phyloP scores from a whole-genome alignment of 2,329 filamentous ascomycete species.

The Aspergillus neotritici region DNA sequence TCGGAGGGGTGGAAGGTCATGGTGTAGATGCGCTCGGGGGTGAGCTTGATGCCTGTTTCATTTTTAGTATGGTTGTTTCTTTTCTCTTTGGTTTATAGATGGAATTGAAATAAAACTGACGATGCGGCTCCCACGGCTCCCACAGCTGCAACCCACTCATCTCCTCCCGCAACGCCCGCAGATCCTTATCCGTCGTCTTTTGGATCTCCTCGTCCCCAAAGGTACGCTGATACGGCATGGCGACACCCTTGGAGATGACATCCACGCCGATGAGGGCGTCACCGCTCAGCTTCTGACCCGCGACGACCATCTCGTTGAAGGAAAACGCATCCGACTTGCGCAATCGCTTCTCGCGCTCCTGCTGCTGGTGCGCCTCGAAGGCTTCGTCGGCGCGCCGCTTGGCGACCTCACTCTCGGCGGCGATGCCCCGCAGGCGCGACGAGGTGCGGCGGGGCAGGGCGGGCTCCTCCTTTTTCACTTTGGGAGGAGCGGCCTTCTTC shows the following conservation, averaged over 20 bases:
- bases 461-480: constrained; percentile 49
- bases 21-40: constrained; percentile 78
- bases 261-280: constrained; percentile 59
- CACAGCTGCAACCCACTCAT: constrained; percentile 77
- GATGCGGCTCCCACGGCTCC: constrained; percentile 74
- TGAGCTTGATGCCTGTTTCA: constrained; percentile 74
- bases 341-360: constrained; percentile 56
- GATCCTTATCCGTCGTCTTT: constrained; percentile 68
- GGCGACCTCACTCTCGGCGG: constrained; percentile 61
- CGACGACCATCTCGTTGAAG: constrained; percentile 71
- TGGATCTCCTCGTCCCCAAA: constrained; percentile 80
- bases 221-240: constrained; percentile 74
- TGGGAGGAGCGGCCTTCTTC: constrained; percentile 51
- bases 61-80: constrained; percentile 1
- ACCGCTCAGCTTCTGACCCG: constrained; percentile 66
- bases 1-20: constrained; percentile 82
- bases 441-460: constrained; percentile 54
- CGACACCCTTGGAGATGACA: constrained; percentile 58
- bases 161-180: constrained; percentile 66
- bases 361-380: constrained; percentile 51
- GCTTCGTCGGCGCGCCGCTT: constrained; percentile 65
- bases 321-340: constrained; percentile 63
- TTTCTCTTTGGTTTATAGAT: neutral
- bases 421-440: constrained; percentile 56
- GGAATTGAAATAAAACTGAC: constrained; percentile 43